These are phyloP conservation scores for Pseudoturritis turrita DNA, from an alignment of 345 rosid genomes.

Conservation along the genomic window DNA sequence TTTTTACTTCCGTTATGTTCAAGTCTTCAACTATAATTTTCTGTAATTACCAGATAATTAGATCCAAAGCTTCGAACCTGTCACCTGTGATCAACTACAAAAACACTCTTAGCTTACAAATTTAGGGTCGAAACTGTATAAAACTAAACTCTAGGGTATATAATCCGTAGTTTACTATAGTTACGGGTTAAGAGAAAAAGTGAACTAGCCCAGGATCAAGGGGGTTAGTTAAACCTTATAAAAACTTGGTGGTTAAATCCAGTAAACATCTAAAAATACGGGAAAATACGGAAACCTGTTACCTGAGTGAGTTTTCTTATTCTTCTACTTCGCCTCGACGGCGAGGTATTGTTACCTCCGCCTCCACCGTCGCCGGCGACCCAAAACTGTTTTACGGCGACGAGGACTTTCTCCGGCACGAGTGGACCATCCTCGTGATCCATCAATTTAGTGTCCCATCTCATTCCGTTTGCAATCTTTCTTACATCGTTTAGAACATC, in stretches of 20 bases:
- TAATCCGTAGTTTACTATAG: background rate
- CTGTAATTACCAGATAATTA: background rate
- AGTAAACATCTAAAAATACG: too few relatives aligned
- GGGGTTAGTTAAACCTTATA: background rate
- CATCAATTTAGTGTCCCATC: slow-evolving; percentile 57
- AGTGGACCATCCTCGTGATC: slow-evolving; percentile 77
- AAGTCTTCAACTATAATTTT: background rate
- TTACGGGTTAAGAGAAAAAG: background rate
- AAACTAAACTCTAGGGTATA: background rate
- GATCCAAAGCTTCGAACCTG: background rate
- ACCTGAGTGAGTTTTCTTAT: background rate
- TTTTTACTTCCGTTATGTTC: too few relatives aligned
- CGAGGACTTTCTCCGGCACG: slow-evolving; percentile 48
- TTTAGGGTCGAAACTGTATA: slow-evolving; percentile 2
- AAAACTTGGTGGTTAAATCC: background rate
- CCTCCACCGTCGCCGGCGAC: slow-evolving; percentile 34
- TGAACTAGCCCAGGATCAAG: background rate
- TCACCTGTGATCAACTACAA: too few relatives aligned
- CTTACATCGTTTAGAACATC: slow-evolving; percentile 45
- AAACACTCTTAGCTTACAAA: too few relatives aligned
- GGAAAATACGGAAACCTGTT: background rate
- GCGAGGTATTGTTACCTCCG: too few relatives aligned
- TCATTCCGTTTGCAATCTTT: slow-evolving; percentile 45
- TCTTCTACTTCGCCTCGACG: background rate
- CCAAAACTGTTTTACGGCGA: slow-evolving; percentile 62